These are phyloP conservation scores for Odontarrhena argentea DNA, from an alignment of 345 rosid species.

Conservation along the genomic window DNA sequence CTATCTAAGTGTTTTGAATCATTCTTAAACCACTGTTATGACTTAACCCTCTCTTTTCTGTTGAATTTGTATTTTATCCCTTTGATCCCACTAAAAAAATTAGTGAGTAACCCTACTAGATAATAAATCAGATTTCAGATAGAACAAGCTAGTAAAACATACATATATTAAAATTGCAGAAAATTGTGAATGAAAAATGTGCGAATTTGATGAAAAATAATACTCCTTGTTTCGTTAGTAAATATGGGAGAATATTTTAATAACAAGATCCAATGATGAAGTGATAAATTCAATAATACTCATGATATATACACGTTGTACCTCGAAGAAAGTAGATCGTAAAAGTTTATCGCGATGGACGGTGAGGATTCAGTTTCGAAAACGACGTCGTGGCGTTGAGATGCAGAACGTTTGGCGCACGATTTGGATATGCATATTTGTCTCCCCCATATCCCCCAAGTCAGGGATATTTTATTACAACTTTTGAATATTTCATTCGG, in stretches of 20 bases:
- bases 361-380: constrained; percentile 27
- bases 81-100: no score
- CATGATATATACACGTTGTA: constrained; percentile 14
- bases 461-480: constrained; percentile 11
- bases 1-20: background rate
- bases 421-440: constrained; percentile 25
- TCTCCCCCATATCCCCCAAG: constrained; percentile 13
- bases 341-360: constrained; percentile 11
- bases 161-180: no score
- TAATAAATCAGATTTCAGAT: no score
- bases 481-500: constrained; percentile 18
- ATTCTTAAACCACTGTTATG: background rate
- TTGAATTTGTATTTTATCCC: no score
- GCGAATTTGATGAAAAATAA: background rate
- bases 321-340: background rate
- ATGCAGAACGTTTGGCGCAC: constrained; percentile 39
- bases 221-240: background rate
- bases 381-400: constrained; percentile 25
- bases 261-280: constrained; percentile 1
- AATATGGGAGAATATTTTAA: background rate
- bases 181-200: no score
- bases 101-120: no score
- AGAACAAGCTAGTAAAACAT: no score
- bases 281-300: background rate
- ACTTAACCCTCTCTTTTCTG: background rate